phyloP scores from a whole-genome alignment of 371 early-diverging fungal species.

The Rhizomucor miehei region DNA sequence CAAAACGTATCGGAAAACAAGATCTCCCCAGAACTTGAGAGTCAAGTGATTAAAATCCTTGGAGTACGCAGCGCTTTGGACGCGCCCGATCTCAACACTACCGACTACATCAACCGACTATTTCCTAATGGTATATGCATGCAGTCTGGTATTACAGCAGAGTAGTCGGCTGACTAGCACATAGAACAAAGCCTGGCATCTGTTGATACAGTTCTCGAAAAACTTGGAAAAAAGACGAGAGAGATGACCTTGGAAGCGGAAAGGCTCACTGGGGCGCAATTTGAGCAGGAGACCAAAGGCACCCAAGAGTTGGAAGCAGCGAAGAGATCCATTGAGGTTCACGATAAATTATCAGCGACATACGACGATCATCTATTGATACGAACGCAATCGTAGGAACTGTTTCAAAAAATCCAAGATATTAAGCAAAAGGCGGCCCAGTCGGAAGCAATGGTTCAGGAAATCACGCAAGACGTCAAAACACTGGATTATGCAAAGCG shows the following conservation, averaged over 20 bases:
- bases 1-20: too few species aligned
- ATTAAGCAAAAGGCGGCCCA: conserved; percentile 83
- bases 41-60: conserved; percentile 8
- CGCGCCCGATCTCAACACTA: conserved; percentile 67
- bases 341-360: conserved; percentile 3
- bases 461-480: conserved; percentile 95
- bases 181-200: conserved; percentile 71
- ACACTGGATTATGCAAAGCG: conserved; percentile 90
- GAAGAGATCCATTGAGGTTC: conserved; percentile 72
- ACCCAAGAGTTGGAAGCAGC: conserved; percentile 65
- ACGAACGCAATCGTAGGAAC: conserved; percentile 39
- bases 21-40: conserved; percentile 5
- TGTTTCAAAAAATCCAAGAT: conserved; percentile 76
- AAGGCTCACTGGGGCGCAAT: conserved; percentile 70
- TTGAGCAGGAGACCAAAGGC: conserved; percentile 51
- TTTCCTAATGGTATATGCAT: conserved; percentile 72
- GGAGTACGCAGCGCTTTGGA: conserved; percentile 62
- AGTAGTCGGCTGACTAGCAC: neutral
- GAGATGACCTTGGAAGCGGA: conserved; percentile 65
- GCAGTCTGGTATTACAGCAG: neutral
- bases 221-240: conserved; percentile 57
- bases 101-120: conserved; percentile 74
- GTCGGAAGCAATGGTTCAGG: conserved; percentile 87
- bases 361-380: too few species aligned
- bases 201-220: conserved; percentile 64